A percentile compares a stretch with the other conserved stretches of the same genome.
These are phyloP conservation scores for Beauveria sp. DNA, from an alignment of 2,329 filamentous ascomycete species.

Conservation along the genomic window DNA sequence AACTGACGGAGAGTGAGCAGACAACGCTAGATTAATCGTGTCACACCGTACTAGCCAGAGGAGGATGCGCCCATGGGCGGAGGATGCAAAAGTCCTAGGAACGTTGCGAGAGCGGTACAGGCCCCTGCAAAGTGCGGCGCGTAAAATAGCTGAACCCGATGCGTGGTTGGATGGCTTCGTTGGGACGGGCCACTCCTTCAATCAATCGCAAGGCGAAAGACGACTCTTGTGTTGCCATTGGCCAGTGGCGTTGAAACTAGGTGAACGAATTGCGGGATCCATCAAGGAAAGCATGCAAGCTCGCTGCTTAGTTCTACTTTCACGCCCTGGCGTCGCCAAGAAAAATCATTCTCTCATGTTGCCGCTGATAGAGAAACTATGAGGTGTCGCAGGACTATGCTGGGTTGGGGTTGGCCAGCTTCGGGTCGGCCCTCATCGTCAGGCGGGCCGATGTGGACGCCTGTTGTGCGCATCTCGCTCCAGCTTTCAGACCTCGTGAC, in stretches of 20 bases:
- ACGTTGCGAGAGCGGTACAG: neutral
- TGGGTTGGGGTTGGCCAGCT: neutral
- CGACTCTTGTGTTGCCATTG: conserved; percentile 7
- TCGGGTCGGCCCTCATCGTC: conserved; percentile 4
- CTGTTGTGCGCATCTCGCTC: neutral
- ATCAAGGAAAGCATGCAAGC: neutral
- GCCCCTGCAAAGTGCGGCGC: conserved; percentile 8
- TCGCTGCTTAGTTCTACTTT: neutral
- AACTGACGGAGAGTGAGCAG: neutral
- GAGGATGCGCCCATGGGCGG: neutral
- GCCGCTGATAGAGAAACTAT: neutral
- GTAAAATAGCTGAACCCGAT: conserved; percentile 3
- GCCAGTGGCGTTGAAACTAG: conserved; percentile 3
- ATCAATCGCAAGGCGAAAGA: conserved; percentile 7
- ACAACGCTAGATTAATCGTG: neutral
- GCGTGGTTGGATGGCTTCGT: conserved; percentile 10
- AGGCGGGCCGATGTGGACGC: neutral
- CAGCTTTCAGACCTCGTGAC: neutral
- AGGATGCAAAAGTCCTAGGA: neutral
- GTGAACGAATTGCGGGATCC: conserved; percentile 1
- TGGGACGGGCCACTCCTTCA: conserved; percentile 4
- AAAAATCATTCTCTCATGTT: neutral
- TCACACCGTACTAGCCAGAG: neutral
- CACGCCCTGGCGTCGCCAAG: conserved; percentile 2
- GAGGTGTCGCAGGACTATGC: neutral